Percentiles rank a stretch among this genome's conserved stretches.
These are phyloP conservation scores for Chenopodium album DNA, from an alignment of 148 eudicot species.

Conservation along the genomic window DNA sequence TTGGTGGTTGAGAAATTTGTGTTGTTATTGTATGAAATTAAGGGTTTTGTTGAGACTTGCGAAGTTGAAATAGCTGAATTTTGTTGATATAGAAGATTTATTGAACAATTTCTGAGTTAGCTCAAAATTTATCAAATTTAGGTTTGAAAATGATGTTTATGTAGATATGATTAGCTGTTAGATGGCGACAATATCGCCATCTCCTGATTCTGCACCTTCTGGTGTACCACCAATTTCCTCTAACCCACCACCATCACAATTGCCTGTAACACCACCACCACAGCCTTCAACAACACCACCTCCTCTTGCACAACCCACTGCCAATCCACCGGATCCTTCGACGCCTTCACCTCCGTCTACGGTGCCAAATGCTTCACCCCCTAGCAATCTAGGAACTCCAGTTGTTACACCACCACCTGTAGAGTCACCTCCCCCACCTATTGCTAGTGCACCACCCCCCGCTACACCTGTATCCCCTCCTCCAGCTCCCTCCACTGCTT, in stretches of 20 bases:
- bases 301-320: slow-evolving; percentile 31
- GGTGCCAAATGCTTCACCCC: slow-evolving; percentile 40
- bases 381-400: slow-evolving; percentile 28
- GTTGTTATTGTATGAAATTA: slow-evolving; percentile 2
- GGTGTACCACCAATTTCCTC: slow-evolving; percentile 31
- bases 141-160: slow-evolving; percentile 7
- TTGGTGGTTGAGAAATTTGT: slow-evolving; percentile 35
- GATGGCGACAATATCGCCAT: slow-evolving; percentile 42
- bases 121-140: not conserved
- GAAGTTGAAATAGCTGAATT: not conserved
- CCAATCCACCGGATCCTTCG: slow-evolving; percentile 31
- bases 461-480: slow-evolving; percentile 28
- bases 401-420: slow-evolving; percentile 36
- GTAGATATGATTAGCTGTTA: slow-evolving; percentile 20
- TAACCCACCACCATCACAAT: slow-evolving; percentile 27
- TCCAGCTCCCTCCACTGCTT: slow-evolving; percentile 29
- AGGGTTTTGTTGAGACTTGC: slow-evolving; percentile 22
- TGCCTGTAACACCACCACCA: slow-evolving; percentile 27
- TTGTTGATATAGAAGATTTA: slow-evolving; percentile 20
- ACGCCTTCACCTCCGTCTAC: slow-evolving; percentile 24
- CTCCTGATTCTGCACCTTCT: slow-evolving; percentile 44
- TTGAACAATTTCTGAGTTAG: slow-evolving; percentile 3
- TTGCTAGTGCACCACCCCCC: slow-evolving; percentile 31
- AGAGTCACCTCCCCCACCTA: slow-evolving; percentile 35
- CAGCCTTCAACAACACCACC: slow-evolving; percentile 27